Base-by-base conservation (phyloP, 352 stramenopile genomes). In the Globisporangium mamillatum region DNA sequence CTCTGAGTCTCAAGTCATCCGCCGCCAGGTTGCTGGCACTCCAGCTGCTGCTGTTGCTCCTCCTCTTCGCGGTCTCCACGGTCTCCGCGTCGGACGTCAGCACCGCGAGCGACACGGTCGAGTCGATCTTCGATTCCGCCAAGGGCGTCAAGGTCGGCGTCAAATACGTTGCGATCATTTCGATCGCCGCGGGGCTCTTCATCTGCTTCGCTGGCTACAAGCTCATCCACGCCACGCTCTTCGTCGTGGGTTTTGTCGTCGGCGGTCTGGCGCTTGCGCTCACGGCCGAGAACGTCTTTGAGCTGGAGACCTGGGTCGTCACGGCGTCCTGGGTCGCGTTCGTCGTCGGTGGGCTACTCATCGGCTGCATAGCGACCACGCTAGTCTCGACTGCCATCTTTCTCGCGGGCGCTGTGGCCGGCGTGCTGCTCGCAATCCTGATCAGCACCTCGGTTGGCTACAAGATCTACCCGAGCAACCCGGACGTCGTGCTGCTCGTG, bases 301-400 rank as follows among this genome's bases (percentile, higher is more conserved):
- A 83, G 4, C 64, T 71, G 64, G 69, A 83, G 52, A 78, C 77
- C 55, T 90, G 76, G 78, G 56, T 86, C 54, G 36, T 77, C 54
- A 89, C 79, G 0, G 83, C 78, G 25, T 88, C 78, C 8, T 91
- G 83, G 83, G 69, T 89, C 27, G 74, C 72, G 29, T 90, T 91
- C 63, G 72, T 87, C 18, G 67, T 84, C 4, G 77, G 81, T 7
- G 81, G 83, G 32, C 61, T 89, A 24, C 36, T 91, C 38, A 69
- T 73, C 60, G 83, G 76, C 62, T 65, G 61, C 52, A 64, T 88
- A 52, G 81, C 85, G 34, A 34, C 86, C 12, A 79, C 67, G 38
- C 60, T 89, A 53, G 88, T 85, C 59, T 74, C 70, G 8, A 24
- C 81, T 2, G 79, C 81, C 54, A 79, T 91, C 75, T 90, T 90